Conservation (phyloP, 2,329 filamentous ascomycete genomes). For the Verticillium nonalfalfae region DNA sequence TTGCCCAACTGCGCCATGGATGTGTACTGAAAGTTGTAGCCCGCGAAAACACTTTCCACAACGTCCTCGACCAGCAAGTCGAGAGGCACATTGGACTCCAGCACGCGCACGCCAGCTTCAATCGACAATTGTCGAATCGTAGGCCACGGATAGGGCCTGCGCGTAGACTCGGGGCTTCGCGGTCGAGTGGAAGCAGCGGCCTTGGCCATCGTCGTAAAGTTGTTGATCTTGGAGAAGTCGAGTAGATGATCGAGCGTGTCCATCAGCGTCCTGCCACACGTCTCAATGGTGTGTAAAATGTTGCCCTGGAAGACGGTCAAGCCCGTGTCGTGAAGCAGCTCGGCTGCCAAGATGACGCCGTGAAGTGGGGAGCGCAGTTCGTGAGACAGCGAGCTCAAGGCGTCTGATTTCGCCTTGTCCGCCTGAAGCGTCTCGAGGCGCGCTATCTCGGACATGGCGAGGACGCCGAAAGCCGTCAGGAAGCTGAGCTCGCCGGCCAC, state of each 20-base stretch:
- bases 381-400: slow-evolving; percentile 51
- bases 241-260: slow-evolving; percentile 44
- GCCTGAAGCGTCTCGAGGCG: slow-evolving; percentile 29
- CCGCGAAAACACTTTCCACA: slow-evolving; percentile 28
- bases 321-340: slow-evolving; percentile 38
- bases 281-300: slow-evolving; percentile 39
- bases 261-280: slow-evolving; percentile 39
- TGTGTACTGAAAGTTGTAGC: slow-evolving; percentile 26
- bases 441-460: slow-evolving; percentile 49
- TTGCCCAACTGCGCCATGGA: slow-evolving; percentile 19
- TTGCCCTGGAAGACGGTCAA: slow-evolving; percentile 33
- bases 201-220: slow-evolving; percentile 12
- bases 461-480: slow-evolving; percentile 40
- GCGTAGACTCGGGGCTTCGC: neutral
- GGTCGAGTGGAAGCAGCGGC: slow-evolving; percentile 12
- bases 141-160: neutral
- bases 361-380: slow-evolving; percentile 51
- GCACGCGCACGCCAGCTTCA: slow-evolving; percentile 17
- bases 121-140: slow-evolving; percentile 7
- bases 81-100: slow-evolving; percentile 24
- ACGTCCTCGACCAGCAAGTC: slow-evolving; percentile 28
- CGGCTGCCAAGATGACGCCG: slow-evolving; percentile 46
- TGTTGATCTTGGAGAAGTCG: slow-evolving; percentile 45
- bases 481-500: slow-evolving; percentile 22
- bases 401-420: slow-evolving; percentile 42